Evolutionary conservation across 805 yeast genomes (phyloP), one percentile per base, ranked within the genome.

Genomic region (Aciculoconidium aculeatum): DNA sequence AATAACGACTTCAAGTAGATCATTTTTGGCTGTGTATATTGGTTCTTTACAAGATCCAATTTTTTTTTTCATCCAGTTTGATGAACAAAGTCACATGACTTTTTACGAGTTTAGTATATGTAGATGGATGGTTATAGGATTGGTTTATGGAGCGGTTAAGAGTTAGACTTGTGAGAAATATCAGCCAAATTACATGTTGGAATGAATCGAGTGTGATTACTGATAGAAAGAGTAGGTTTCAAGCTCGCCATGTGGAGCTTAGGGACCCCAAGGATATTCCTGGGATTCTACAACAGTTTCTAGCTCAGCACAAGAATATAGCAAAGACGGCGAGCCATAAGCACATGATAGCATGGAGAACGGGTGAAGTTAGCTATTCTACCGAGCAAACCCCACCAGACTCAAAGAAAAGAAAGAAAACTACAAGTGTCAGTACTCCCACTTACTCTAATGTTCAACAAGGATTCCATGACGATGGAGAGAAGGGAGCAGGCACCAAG

Each of bases 1-100:
- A 87, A 62, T 57, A 92, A 66, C 10, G 95, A 69, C 65, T 90
- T 90, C 49, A 90, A 73, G 61, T 85, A 86, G 31, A 90, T 76
- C 98, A 90, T 90, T 27, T 39, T 30, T 31, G 38, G 21, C 13
- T 14, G 23, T 15, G 11, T 17, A n/a, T n/a, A n/a, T n/a, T n/a
- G n/a, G n/a, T n/a, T n/a, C n/a, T n/a, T n/a, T n/a, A n/a, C n/a
- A n/a, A n/a, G n/a, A n/a, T n/a, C n/a, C n/a, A n/a, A n/a, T n/a
- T n/a, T n/a, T n/a, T n/a, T n/a, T n/a, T n/a, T n/a, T n/a, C n/a
- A n/a, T n/a, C n/a, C n/a, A n/a, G n/a, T n/a, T n/a, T n/a, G n/a
- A n/a, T n/a, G n/a, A n/a, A n/a, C n/a, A n/a, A n/a, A n/a, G n/a
- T n/a, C n/a, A n/a, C n/a, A n/a, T n/a, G n/a, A n/a, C n/a, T n/a